phyloP scores from a whole-genome alignment of 345 rosid species.

The Heritiera littoralis region DNA sequence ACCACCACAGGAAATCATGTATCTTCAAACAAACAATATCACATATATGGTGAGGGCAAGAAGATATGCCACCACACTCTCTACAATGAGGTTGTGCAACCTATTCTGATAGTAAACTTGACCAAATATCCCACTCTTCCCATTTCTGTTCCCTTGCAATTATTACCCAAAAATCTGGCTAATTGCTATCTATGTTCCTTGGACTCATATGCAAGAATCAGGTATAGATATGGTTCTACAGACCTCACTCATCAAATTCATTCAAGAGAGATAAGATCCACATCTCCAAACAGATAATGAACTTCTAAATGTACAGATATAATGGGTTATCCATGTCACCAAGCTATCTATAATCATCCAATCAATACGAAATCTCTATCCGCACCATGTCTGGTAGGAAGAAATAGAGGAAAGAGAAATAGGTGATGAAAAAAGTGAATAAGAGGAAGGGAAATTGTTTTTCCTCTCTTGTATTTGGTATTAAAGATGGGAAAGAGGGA shows the following conservation, averaged over 20 bases:
- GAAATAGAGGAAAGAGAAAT: no score
- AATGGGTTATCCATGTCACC: neutral
- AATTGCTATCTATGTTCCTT: neutral
- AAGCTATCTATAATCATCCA: neutral
- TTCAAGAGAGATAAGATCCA: neutral
- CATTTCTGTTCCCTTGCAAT: neutral
- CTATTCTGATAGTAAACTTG: neutral
- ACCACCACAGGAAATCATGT: neutral
- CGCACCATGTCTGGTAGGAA: no score
- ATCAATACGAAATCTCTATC: neutral
- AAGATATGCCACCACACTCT: neutral
- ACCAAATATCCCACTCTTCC: conserved; percentile 1
- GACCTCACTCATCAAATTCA: neutral
- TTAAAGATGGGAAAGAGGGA: no score
- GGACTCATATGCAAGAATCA: neutral
- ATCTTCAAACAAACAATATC: neutral
- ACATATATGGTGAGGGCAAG: neutral
- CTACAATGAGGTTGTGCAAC: neutral
- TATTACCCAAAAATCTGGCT: neutral
- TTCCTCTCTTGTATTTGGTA: no score
- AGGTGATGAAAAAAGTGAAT: no score
- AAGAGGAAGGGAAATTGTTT: no score
- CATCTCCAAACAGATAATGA: neutral
- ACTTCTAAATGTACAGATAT: neutral
- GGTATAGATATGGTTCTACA: neutral